Conservation (phyloP, 2,329 filamentous ascomycete species). For the Nemania sp. region DNA sequence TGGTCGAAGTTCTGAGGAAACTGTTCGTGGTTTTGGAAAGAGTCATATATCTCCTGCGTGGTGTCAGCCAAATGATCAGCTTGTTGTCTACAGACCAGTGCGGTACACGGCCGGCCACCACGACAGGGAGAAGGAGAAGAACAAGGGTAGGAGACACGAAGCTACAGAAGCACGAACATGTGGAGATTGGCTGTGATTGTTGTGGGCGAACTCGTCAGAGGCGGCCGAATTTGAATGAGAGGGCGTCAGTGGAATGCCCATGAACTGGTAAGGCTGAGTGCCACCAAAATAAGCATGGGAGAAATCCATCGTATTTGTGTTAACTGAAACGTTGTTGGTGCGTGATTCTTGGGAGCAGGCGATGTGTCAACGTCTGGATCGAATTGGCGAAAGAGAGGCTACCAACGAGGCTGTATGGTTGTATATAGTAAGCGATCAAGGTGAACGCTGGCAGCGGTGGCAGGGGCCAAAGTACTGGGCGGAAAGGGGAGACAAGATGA, state of each 20-base stretch:
- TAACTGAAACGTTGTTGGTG: no score
- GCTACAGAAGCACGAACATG: conserved; percentile 50
- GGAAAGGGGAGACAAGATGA: conserved; percentile 5
- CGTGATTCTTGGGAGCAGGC: no score
- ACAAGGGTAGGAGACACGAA: neutral
- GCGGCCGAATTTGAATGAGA: conserved; percentile 58
- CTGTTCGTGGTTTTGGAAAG: conserved; percentile 51
- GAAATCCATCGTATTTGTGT: conserved; percentile 56
- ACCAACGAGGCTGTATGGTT: conserved; percentile 10
- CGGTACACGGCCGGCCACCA: neutral
- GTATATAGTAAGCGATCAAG: conserved; percentile 7
- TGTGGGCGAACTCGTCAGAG: conserved; percentile 54
- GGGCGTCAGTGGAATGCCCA: conserved; percentile 58
- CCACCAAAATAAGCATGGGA: conserved; percentile 54
- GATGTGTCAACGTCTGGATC: no score
- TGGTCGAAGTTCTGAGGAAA: conserved; percentile 52
- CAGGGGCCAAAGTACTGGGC: neutral
- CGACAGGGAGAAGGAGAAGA: neutral
- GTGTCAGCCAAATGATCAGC: conserved; percentile 23
- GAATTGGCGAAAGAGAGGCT: conserved; percentile 16
- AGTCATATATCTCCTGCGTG: conserved; percentile 54
- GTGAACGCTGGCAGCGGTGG: neutral
- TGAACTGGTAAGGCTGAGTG: conserved; percentile 57
- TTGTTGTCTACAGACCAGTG: neutral
- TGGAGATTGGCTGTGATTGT: conserved; percentile 51